Conservation (phyloP, 805 yeast genomes). For the Barnettozyma populi region DNA sequence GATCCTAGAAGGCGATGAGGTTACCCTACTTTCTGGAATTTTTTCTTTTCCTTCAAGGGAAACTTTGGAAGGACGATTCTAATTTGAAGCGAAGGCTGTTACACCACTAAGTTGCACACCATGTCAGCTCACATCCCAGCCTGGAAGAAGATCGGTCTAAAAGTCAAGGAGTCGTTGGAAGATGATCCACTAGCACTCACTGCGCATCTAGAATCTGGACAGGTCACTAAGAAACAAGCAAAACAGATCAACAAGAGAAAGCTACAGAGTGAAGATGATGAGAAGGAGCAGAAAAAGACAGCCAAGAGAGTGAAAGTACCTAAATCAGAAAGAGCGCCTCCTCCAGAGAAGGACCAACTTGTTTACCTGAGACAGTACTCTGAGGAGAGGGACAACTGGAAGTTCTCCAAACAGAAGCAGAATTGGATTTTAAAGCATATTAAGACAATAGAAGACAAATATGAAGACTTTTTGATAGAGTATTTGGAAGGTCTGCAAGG, state of each 20-base stretch:
- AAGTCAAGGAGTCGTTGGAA: slow-evolving; percentile 43
- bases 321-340: slow-evolving; percentile 58
- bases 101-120: background rate
- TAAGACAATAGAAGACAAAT: slow-evolving; percentile 44
- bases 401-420: slow-evolving; percentile 81
- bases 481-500: slow-evolving; percentile 67
- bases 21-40: background rate
- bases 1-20: slow-evolving; percentile 5
- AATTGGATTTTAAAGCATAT: slow-evolving; percentile 75
- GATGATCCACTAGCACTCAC: slow-evolving; percentile 41
- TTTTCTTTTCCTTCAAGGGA: background rate
- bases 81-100: background rate
- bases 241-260: slow-evolving; percentile 33
- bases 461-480: slow-evolving; percentile 42
- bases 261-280: slow-evolving; percentile 11
- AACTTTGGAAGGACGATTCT: too few relatives aligned
- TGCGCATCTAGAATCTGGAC: slow-evolving; percentile 39
- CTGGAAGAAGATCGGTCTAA: slow-evolving; percentile 74
- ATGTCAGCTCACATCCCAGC: slow-evolving; percentile 52
- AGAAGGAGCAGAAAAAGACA: slow-evolving; percentile 39
- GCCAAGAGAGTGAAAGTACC: slow-evolving; percentile 70
- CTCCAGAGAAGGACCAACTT: slow-evolving; percentile 74
- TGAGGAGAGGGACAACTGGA: slow-evolving; percentile 61
- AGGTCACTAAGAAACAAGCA: slow-evolving; percentile 36
- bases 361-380: slow-evolving; percentile 55